phyloP scores from a whole-genome alignment of 2,329 filamentous ascomycete genomes.

The Botryosphaeria dothidea region DNA sequence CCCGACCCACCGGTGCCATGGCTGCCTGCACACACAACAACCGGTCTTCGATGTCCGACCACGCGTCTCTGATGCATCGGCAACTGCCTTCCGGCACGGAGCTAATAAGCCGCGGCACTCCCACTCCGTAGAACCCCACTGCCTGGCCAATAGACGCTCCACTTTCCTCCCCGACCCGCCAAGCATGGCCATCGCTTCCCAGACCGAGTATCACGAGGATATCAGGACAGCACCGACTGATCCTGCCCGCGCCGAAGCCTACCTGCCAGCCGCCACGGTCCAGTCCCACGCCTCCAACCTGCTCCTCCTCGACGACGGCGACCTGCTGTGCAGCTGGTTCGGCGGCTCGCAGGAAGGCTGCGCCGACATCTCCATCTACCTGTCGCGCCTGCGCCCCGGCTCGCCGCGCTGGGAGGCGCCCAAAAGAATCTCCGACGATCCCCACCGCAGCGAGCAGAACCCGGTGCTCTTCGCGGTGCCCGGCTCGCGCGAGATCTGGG shows the following conservation, averaged over 20 bases:
- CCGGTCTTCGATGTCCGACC: background rate
- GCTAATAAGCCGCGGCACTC: background rate
- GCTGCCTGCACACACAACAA: background rate
- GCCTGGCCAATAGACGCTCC: background rate
- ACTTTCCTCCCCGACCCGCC: background rate
- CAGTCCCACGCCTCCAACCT: conserved; percentile 51
- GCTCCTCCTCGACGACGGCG: conserved; percentile 42
- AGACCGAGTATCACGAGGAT: conserved; percentile 19
- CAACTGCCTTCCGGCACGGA: background rate
- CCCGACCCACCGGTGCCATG: background rate
- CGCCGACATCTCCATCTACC: conserved; percentile 47
- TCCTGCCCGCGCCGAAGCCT: conserved; percentile 21
- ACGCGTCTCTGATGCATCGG: background rate
- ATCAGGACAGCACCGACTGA: conserved; percentile 6
- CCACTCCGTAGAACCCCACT: background rate
- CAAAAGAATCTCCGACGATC: conserved; percentile 41
- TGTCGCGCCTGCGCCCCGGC: conserved; percentile 38
- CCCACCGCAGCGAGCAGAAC: conserved; percentile 47
- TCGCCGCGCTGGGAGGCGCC: conserved; percentile 36
- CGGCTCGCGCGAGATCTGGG: conserved; percentile 38
- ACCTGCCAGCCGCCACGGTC: conserved; percentile 42
- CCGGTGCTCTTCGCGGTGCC: conserved; percentile 45
- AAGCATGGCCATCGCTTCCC: background rate
- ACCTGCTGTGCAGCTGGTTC: conserved; percentile 48
- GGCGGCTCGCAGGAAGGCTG: conserved; percentile 49